Base-by-base conservation (phyloP, 805 yeast species). In the Maudiozyma barnettii region DNA sequence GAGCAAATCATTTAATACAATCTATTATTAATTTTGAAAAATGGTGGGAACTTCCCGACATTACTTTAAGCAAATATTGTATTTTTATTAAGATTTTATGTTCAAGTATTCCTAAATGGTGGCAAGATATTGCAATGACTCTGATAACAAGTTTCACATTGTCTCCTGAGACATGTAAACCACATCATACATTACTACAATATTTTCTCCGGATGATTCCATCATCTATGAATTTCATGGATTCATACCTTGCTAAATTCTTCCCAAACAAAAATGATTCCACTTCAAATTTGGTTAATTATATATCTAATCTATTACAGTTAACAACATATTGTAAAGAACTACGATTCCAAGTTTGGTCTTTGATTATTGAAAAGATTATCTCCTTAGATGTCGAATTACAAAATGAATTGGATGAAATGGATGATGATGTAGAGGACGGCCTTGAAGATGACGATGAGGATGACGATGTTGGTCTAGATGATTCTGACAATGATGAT, bases 331-430 rank as follows among this genome's bases (percentile, higher is more conserved):
- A 91, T 64, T 85, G 93, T 52, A 78, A 79, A 4, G 96, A 89
- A 54, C 68, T 89, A 52, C 79, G 81, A 54, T 75, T 75, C 52
- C 78, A 78, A 42, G 73, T 86, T 6, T 90, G 97, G 96, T 81
- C 84, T 20, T 65, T 86, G 49, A 72, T 90, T 14, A 70, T 89
- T 37, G 96, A 91, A 63, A 77, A 81, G 51, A 75, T 85, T 47
- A 87, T 93, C 49, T 84, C 86, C 53, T 71, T 93, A 42, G 99
- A 91, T 65, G 96, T 90, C 5, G 98, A 89, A 64, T 71, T 90
- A 48, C 96, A 88, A 58, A 88, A 86, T 59, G 93, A 84, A 56
- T 67, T 87, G 49, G 96, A 89, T 56, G 95, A 86, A 54, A 68
- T 83, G 47, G 95, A 85, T 60, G 93, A 85, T 53, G 84, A 78